Conservation (phyloP, 305 asterid genomes). For the Lippia alba region DNA sequence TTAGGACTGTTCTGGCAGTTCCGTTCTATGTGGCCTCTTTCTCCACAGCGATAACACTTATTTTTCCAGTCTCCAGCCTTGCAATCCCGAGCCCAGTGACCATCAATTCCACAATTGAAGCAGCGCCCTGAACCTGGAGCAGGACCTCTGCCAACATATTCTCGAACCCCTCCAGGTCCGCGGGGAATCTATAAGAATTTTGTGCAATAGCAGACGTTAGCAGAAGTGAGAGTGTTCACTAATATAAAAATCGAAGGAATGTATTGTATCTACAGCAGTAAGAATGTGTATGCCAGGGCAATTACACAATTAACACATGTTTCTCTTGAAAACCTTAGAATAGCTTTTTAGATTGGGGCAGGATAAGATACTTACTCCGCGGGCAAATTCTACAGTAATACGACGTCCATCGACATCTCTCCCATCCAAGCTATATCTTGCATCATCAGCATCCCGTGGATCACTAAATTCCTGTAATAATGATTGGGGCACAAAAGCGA, state of each 20-base stretch:
- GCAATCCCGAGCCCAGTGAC: slow-evolving; percentile 89
- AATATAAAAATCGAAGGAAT: too few species aligned
- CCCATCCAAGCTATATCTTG: slow-evolving; percentile 66
- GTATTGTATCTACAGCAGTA: too few species aligned
- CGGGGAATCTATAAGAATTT: slow-evolving; percentile 56
- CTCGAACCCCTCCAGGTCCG: slow-evolving; percentile 74
- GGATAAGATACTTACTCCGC: slow-evolving; percentile 59
- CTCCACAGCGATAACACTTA: slow-evolving; percentile 82
- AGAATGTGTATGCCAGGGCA: too few species aligned
- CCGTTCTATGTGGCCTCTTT: slow-evolving; percentile 73
- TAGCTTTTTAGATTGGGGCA: too few species aligned
- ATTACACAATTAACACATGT: too few species aligned
- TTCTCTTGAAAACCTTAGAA: too few species aligned
- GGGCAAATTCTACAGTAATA: slow-evolving; percentile 75
- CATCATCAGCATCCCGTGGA: slow-evolving; percentile 90
- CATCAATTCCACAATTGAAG: slow-evolving; percentile 80
- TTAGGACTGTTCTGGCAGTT: slow-evolving; percentile 69
- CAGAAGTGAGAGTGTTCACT: background rate
- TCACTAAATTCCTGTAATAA: slow-evolving; percentile 71
- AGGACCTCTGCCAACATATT: slow-evolving; percentile 64
- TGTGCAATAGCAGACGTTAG: background rate
- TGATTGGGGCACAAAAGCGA: slow-evolving; percentile 27
- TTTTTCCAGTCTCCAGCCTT: slow-evolving; percentile 85
- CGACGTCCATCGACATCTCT: slow-evolving; percentile 84
- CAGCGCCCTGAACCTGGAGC: slow-evolving; percentile 81